A percentile compares a stretch with the other conserved stretches of the same genome.
Conservation (phyloP, 805 yeast genomes). For the Kodamaea laetipori region DNA sequence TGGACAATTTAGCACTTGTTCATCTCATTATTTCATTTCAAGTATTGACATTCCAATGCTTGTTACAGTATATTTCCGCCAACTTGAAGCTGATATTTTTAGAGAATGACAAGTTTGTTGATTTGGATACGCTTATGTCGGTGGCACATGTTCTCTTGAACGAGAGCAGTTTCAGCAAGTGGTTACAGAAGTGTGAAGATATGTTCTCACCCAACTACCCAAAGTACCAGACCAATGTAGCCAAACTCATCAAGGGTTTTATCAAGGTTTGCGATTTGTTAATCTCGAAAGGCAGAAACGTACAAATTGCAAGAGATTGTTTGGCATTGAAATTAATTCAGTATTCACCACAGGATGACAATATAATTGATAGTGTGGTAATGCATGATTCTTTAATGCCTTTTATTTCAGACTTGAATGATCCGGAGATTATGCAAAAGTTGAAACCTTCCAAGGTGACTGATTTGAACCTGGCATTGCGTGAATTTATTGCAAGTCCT, state of each 20-base stretch:
- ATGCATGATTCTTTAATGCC: slow-evolving; percentile 4
- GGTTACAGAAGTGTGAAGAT: slow-evolving; percentile 22
- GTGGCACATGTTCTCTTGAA: slow-evolving; percentile 23
- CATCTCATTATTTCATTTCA: slow-evolving; percentile 23
- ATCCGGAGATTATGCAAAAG: neutral
- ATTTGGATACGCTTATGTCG: slow-evolving; percentile 13
- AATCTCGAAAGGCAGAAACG: slow-evolving; percentile 8
- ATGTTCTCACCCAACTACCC: slow-evolving; percentile 10
- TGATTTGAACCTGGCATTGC: slow-evolving; percentile 3
- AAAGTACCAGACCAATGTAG: slow-evolving; percentile 24
- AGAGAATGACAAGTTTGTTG: slow-evolving; percentile 16
- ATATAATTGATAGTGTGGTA: neutral
- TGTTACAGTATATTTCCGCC: slow-evolving; percentile 24
- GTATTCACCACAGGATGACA: neutral
- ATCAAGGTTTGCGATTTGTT: slow-evolving; percentile 23
- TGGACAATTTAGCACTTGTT: slow-evolving; percentile 1
- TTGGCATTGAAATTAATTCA: slow-evolving; percentile 12
- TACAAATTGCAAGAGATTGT: slow-evolving; percentile 9
- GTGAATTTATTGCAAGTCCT: neutral
- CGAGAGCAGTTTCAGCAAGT: slow-evolving; percentile 21
- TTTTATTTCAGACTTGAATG: slow-evolving; percentile 5
- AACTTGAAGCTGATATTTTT: slow-evolving; percentile 18
- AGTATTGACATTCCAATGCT: slow-evolving; percentile 30
- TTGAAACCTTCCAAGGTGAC: slow-evolving; percentile 1
- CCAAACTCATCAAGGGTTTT: slow-evolving; percentile 30